Conservation (phyloP, 2,329 filamentous ascomycete genomes). For the Arachnopeziza araneosa region DNA sequence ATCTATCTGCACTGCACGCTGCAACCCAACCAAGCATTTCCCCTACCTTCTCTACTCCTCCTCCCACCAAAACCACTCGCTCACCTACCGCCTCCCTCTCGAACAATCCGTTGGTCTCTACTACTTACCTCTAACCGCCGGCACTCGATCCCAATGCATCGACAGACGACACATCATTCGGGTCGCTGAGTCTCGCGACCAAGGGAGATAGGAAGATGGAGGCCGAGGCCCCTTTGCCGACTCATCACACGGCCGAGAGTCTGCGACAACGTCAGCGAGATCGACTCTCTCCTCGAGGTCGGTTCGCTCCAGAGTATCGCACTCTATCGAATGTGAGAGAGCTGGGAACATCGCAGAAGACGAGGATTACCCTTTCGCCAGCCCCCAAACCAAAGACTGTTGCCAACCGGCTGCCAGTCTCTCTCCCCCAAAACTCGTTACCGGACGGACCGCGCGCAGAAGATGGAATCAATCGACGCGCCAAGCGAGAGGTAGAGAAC, state of each 20-base stretch:
- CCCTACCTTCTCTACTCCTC: too few species aligned
- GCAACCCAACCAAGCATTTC: background rate
- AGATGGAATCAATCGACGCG: slow-evolving; percentile 23
- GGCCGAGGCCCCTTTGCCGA: slow-evolving; percentile 14
- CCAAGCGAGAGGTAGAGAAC: slow-evolving; percentile 36
- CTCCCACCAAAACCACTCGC: too few species aligned
- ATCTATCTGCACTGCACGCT: background rate
- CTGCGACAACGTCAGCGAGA: slow-evolving; percentile 33
- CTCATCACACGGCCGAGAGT: slow-evolving; percentile 22
- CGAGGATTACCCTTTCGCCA: slow-evolving; percentile 15
- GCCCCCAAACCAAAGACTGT: slow-evolving; percentile 20
- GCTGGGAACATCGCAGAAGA: slow-evolving; percentile 7
- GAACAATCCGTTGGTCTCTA: background rate
- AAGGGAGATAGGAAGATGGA: slow-evolving; percentile 16
- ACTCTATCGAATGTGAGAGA: slow-evolving; percentile 22
- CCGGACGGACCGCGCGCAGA: slow-evolving; percentile 27
- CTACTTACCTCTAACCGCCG: background rate
- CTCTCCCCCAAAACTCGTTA: slow-evolving; percentile 21
- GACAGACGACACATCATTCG: background rate
- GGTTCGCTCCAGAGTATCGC: slow-evolving; percentile 19
- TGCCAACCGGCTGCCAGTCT: slow-evolving; percentile 18
- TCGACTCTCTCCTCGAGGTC: slow-evolving; percentile 28
- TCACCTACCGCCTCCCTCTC: background rate
- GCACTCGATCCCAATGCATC: background rate
- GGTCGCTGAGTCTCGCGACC: background rate